These are phyloP conservation scores for Zymoseptoria tritici DNA, from an alignment of 2,329 filamentous ascomycete genomes.

Conservation along the genomic window DNA sequence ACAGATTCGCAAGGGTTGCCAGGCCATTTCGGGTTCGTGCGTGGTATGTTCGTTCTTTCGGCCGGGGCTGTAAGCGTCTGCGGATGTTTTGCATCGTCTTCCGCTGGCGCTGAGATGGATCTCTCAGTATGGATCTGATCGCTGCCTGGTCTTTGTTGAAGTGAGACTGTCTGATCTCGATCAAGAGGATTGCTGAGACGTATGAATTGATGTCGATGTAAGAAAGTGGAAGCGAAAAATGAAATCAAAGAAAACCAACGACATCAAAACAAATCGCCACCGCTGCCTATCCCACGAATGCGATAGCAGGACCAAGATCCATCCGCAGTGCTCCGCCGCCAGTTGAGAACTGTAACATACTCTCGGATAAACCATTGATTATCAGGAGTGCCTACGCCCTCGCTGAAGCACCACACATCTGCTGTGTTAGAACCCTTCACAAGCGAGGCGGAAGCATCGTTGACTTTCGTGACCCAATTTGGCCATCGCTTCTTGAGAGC, in stretches of 20 bases:
- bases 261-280: not conserved
- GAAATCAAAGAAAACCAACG: not conserved
- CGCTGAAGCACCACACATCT: not conserved
- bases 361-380: not conserved
- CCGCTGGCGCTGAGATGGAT: not conserved
- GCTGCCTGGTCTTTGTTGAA: not conserved
- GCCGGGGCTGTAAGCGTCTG: conserved; percentile 10
- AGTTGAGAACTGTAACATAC: not conserved
- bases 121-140: not conserved
- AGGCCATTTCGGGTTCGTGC: not conserved
- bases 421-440: not conserved
- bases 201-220: not conserved
- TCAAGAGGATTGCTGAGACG: not conserved
- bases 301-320: not conserved
- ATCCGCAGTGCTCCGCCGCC: not conserved
- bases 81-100: conserved; percentile 16
- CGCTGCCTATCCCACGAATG: not conserved
- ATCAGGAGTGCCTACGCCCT: not conserved
- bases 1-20: not conserved
- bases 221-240: not conserved
- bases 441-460: not conserved
- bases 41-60: not conserved
- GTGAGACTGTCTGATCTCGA: not conserved
- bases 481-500: not conserved
- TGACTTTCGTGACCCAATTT: not conserved